phyloP scores from a whole-genome alignment of 2,329 filamentous ascomycete genomes.

The Verticillium nonalfalfae region DNA sequence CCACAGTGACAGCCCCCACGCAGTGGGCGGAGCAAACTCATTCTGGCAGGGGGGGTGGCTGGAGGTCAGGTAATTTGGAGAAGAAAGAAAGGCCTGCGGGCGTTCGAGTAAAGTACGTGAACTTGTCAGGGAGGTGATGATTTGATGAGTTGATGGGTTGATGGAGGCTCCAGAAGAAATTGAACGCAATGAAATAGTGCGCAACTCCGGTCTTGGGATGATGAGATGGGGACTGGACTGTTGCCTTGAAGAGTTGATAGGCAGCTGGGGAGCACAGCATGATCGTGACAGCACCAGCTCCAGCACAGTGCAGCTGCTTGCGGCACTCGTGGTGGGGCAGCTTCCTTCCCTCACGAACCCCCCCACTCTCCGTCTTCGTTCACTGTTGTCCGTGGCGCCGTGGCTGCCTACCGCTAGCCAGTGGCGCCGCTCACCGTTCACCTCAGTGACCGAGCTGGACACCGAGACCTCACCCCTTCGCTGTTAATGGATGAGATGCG shows the following conservation, averaged over 20 bases:
- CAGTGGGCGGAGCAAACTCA: conserved; percentile 48
- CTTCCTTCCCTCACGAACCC: background rate
- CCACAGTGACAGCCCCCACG: conserved; percentile 80
- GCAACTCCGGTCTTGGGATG: too few relatives aligned
- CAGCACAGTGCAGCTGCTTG: background rate
- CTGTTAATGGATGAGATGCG: background rate
- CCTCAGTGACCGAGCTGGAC: background rate
- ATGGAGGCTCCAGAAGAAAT: background rate
- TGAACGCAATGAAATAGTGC: background rate
- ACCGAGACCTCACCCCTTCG: background rate
- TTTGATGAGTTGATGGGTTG: too few relatives aligned
- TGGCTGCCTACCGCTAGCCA: too few relatives aligned
- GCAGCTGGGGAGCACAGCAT: background rate
- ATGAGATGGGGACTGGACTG: background rate
- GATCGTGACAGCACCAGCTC: background rate
- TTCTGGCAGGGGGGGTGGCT: conserved; percentile 18
- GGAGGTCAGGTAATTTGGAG: too few relatives aligned
- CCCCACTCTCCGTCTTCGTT: background rate
- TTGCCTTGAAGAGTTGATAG: background rate
- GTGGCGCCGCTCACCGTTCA: background rate
- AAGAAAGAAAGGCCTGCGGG: too few relatives aligned
- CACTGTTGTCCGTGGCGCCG: too few relatives aligned
- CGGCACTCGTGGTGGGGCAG: background rate
- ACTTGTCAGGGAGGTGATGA: too few relatives aligned
- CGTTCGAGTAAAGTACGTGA: too few relatives aligned